phyloP scores from a whole-genome alignment of 805 yeast species.

The Vanderwaltozyma verrucispora region DNA sequence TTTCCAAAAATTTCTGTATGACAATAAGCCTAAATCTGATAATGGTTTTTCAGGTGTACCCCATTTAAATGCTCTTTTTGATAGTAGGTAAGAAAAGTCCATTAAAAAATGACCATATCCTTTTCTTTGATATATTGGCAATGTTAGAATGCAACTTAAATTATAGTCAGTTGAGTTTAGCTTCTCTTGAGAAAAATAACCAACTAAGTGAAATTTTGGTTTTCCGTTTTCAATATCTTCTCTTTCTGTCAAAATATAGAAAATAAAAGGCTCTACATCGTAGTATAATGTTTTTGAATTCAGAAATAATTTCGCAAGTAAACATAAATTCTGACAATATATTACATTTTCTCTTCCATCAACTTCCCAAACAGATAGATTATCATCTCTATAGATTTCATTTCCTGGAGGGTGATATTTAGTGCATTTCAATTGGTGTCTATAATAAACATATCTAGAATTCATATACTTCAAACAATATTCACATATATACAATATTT shows the following conservation, averaged over 20 bases:
- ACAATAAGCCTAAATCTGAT: slow-evolving; percentile 72
- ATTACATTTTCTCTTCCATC: slow-evolving; percentile 78
- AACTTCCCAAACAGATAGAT: slow-evolving; percentile 74
- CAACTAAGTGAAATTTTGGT: slow-evolving; percentile 65
- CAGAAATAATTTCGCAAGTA: slow-evolving; percentile 78
- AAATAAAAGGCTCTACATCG: slow-evolving; percentile 92
- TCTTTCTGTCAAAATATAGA: slow-evolving; percentile 71
- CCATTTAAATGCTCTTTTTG: slow-evolving; percentile 58
- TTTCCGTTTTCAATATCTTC: slow-evolving; percentile 29
- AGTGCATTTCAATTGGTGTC: slow-evolving; percentile 72
- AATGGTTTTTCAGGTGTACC: slow-evolving; percentile 97
- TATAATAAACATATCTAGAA: slow-evolving; percentile 50
- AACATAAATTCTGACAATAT: slow-evolving; percentile 84
- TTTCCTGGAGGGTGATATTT: slow-evolving; percentile 77
- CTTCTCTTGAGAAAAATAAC: slow-evolving; percentile 86
- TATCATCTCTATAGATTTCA: slow-evolving; percentile 68
- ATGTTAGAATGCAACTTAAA: slow-evolving; percentile 80
- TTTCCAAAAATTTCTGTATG: slow-evolving; percentile 86
- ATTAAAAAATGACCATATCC: slow-evolving; percentile 87
- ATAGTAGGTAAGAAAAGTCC: slow-evolving; percentile 76
- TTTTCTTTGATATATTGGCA: slow-evolving; percentile 77
- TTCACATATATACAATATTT: slow-evolving; percentile 67
- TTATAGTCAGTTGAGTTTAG: slow-evolving; percentile 67
- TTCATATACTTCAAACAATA: slow-evolving; percentile 72
- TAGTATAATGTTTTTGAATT: slow-evolving; percentile 87